Evolutionary conservation across 2,329 filamentous ascomycete genomes (phyloP).

Genomic region (Rhexocercosporidium sp.): DNA sequence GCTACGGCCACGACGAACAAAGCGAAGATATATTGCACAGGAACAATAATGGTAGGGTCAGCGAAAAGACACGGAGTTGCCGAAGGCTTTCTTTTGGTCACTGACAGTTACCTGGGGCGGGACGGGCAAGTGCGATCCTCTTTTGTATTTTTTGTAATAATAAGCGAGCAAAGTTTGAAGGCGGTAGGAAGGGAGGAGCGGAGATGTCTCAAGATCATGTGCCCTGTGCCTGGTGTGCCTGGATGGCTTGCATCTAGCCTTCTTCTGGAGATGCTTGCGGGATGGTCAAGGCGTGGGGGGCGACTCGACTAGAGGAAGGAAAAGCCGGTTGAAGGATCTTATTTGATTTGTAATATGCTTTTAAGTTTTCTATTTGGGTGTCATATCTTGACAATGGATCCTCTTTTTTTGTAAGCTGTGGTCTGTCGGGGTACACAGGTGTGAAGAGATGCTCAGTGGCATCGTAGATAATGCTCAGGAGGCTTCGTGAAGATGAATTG

Average conservation of each 20-base stretch:
- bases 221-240: neutral
- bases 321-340: neutral
- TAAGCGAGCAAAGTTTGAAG: conserved; percentile 4
- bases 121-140: neutral
- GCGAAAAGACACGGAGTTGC: neutral
- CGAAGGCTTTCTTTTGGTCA: conserved; percentile 3
- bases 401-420: neutral
- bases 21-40: neutral
- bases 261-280: neutral
- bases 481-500: neutral
- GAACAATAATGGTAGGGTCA: neutral
- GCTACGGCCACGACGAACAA: neutral
- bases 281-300: neutral
- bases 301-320: too few relatives aligned
- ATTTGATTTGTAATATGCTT: conserved; percentile 2
- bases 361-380: neutral
- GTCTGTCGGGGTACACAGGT: neutral
- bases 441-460: neutral
- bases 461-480: neutral
- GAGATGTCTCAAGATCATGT: conserved; percentile 7
- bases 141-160: neutral
- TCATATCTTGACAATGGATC: neutral
- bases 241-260: neutral
- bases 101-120: neutral
- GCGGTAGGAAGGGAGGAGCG: conserved; percentile 1